Evolutionary conservation across 805 yeast genomes (phyloP), one percentile per base, ranked within the genome.

Genomic region (Wickerhamiella azymoides): DNA sequence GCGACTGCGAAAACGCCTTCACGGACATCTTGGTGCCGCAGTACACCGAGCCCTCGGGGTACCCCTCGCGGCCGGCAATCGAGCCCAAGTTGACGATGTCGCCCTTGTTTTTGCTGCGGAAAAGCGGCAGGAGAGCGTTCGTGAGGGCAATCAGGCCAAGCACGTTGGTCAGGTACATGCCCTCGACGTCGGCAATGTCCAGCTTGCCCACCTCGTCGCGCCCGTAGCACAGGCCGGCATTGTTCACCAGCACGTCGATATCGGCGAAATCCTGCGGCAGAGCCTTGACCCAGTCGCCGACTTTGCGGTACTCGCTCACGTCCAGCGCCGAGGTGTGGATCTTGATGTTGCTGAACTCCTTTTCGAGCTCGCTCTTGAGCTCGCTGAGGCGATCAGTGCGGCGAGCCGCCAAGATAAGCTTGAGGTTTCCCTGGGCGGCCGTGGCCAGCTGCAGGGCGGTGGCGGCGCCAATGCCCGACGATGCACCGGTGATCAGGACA

Each of bases 401-500:
- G 64, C 95, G 76, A 3, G 95, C 94, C 3, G 86, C 72, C 19
- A 85, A 69, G 50, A 85, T 69, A 54, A 85, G 70, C 56, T 80
- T 79, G 54, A 81, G 60, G 10, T 79, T 61, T 27, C 94, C 94
- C 40, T 74, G 68, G 18, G 89, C 70, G 13, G 85, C 84, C 18
- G 69, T 77, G 37, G 95, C 92, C 53, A 84, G 77, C 60, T 88
- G 94, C 40, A 71, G 63, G 13, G 96, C 97, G 10, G 96, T 86
- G 45, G 94, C 92, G 53, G 76, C 77, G 10, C 97, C 98, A 57
- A 89, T 89, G 47, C 97, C 97, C 13, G 95, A 78, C 21, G 95
- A 84, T 7, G 97, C 97, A 51, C 97, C 97, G n/a, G 97, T 84
- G 57, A 89, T 80, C 36, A 89, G 72, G 27, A 84, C 72, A 16